Base-by-base conservation (phyloP, 345 rosid genomes). In the Kandelia obovata region DNA sequence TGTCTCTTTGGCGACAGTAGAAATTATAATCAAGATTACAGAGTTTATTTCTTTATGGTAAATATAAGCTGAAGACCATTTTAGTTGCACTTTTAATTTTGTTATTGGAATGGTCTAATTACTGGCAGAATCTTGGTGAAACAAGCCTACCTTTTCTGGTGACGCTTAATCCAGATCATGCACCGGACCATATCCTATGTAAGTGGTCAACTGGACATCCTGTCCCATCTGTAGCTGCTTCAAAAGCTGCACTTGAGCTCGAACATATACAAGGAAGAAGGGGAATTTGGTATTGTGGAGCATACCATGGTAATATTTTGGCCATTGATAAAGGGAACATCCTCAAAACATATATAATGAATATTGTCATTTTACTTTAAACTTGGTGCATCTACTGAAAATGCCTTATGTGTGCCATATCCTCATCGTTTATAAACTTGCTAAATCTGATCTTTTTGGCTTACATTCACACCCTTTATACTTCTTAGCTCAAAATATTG, bases 181-280 rank as follows among this genome's bases (percentile, higher is more conserved):
- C 63, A 39, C 98, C 98, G n/a, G 76, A 91, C 26, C 66, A 86
- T 32, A 81, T 85, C n/a, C 70, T 89, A 62, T 86, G 89, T 46
- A 83, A 87, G 80, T 94, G 97, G 97, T 65, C 80, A 61, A 94
- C 97, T 20, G 85, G 96, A 55, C 98, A 94, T 74, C 96, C 97
- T 7, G 86, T 89, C 27, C 98, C 97, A 57, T 94, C 92, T 55
- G 92, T 94, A 67, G 87, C 93, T 17, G 96, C 97, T 62, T 78
- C 84, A 64, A 91, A 81, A 76, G 98, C 98, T 68, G 82, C 96
- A 6, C 85, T 80, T 16, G 93, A 88, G 83, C 83, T 94, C 66
- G 80, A 81, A 56, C 73, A 39, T 73, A 88, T 94, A 77, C 98
- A 91, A 64, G 98, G 97, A 23, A 94, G 76, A 70, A 88, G 93